Evolutionary conservation across 148 eudicot genomes (phyloP).

Genomic region (Pharnaceum exiguum): DNA sequence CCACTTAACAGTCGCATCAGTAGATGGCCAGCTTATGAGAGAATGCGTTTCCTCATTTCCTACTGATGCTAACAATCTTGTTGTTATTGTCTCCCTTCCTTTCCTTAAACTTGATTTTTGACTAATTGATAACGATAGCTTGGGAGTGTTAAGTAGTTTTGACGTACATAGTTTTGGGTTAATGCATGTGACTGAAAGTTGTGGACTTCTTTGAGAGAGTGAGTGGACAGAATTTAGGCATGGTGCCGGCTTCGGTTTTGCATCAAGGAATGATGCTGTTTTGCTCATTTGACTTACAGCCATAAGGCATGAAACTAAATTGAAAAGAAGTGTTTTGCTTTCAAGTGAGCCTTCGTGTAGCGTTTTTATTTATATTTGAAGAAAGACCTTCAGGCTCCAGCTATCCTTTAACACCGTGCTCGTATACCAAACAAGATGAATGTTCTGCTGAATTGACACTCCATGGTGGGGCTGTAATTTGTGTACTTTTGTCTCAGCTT

Average conservation of each 20-base stretch:
- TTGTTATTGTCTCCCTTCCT: neutral
- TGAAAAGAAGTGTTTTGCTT: too few species aligned
- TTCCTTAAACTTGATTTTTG: slow-evolving; percentile 5
- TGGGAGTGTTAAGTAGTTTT: neutral
- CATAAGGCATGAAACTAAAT: too few species aligned
- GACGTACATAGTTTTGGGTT: slow-evolving; percentile 20
- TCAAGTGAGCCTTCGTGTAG: too few species aligned
- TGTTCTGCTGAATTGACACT: too few species aligned
- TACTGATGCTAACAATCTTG: neutral
- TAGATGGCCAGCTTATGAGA: slow-evolving; percentile 41
- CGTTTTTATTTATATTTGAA: too few species aligned
- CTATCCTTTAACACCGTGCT: too few species aligned
- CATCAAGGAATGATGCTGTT: too few species aligned
- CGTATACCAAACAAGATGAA: too few species aligned
- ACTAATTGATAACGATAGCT: neutral
- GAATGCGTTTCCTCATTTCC: slow-evolving; percentile 14
- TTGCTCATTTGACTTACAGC: too few species aligned
- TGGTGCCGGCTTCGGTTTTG: slow-evolving; percentile 24
- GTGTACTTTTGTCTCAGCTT: too few species aligned
- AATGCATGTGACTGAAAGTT: neutral
- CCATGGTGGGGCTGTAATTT: too few species aligned
- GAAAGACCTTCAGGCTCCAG: too few species aligned
- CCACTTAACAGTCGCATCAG: slow-evolving; percentile 43
- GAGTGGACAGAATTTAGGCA: slow-evolving; percentile 16
- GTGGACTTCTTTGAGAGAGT: slow-evolving; percentile 6